Percentiles rank a stretch among this genome's conserved stretches.
Evolutionary conservation across 1,284 basidiomycete genomes (phyloP).

Genomic region (Tilletia walkeri): DNA sequence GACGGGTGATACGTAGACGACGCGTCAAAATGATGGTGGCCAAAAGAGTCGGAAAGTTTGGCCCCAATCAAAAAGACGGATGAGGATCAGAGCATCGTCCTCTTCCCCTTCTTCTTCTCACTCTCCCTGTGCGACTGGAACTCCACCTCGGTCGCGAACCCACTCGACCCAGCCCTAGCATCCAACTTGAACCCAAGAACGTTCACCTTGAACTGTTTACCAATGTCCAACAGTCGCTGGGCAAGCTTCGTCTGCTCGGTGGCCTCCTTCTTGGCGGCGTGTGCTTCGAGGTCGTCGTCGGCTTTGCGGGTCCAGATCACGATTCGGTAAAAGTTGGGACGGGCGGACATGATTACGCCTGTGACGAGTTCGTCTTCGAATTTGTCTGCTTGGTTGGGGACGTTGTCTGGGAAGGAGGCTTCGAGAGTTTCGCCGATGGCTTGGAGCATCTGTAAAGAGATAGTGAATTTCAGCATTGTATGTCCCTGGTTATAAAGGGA

Average conservation of each 20-base stretch:
- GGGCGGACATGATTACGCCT: constrained; percentile 86
- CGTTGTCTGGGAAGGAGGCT: constrained; percentile 37
- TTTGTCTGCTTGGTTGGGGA: constrained; percentile 30
- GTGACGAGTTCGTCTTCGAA: constrained; percentile 46
- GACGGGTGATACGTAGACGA: too few species aligned
- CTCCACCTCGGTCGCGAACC: constrained; percentile 73
- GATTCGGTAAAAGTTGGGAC: constrained; percentile 91
- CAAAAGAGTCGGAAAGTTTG: too few species aligned
- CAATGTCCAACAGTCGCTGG: constrained; percentile 71
- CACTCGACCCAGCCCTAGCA: constrained; percentile 66
- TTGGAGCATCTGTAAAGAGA: constrained; percentile 42
- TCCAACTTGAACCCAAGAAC: constrained; percentile 78
- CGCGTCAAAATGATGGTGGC: too few species aligned
- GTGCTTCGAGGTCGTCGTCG: constrained; percentile 63
- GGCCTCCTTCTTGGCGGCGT: constrained; percentile 31
- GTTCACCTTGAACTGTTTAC: constrained; percentile 81
- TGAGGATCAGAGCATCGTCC: constrained; percentile 65
- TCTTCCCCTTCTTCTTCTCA: constrained; percentile 84
- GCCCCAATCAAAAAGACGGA: too few species aligned
- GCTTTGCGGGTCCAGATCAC: constrained; percentile 86
- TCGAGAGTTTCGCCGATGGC: constrained; percentile 55
- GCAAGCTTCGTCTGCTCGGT: constrained; percentile 63
- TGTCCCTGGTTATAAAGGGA: not conserved
- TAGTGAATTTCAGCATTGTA: constrained; percentile 16
- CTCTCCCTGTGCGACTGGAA: constrained; percentile 91